Base-by-base conservation (phyloP, 441 rosid species). In the Geranium incanum region DNA sequence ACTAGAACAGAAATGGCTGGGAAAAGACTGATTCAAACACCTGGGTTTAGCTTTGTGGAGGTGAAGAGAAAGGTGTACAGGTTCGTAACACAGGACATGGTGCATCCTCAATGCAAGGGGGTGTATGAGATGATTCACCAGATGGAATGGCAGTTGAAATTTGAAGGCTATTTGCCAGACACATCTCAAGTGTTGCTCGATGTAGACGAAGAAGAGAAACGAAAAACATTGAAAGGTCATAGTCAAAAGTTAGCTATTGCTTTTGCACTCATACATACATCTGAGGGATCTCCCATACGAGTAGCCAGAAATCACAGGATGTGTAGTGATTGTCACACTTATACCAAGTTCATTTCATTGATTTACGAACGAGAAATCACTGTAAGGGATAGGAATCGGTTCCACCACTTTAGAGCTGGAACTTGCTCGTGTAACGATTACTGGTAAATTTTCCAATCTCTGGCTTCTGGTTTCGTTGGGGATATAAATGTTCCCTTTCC, bases 221-320 rank as follows among this genome's bases (percentile, higher is more conserved):
- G 74, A 74, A 19, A n/a, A 15, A 43, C 21, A 76, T 64, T 93
- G 78, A 89, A 80, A 88, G 88, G 85, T 39, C 97, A 89, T 67
- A 83, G 91, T 75, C 95, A 86, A 77, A 92, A 90, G 81, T 74
- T 93, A 68, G 98, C 98, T 21, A 83, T 86, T 66, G 92, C 97
- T 71, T 89, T 88, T 80, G 90, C 92, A 12, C 80, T 89, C 18
- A 71, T 86, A 67, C 71, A 75, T 57, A 78, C 88, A 71, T 77
- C 89, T 62, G 71, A 86, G 64, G 64, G 68, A 33, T 28, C 68
- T 64, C 68, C 68, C 41, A 64, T 64, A 64, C 33, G 68, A 64
- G 8, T 64, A 64, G 68, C 41, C 12, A 64, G 68, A 64, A 64
- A 64, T 36, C 68, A 9, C 41, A 64, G 68, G 68, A 64, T 64